Conservation (phyloP, 768 basidiomycete species). For the Mycena epipterygia region DNA sequence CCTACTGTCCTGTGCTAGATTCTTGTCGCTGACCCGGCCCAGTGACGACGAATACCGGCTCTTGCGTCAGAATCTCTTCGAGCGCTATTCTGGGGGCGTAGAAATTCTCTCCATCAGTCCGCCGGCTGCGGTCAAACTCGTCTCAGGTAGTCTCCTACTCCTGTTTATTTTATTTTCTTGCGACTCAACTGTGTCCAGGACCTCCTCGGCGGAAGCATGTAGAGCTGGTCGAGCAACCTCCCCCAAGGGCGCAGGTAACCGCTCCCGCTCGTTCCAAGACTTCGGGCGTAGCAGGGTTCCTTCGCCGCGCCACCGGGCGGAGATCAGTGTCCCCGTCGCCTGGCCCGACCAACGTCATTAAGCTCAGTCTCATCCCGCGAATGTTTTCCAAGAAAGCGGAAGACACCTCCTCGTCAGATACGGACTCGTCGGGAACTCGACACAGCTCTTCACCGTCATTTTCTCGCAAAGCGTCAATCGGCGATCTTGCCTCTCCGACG, state of each 20-base stretch:
- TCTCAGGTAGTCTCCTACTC: constrained; percentile 28
- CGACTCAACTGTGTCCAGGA: constrained; percentile 29
- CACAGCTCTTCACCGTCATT: constrained; percentile 26
- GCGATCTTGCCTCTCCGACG: not conserved
- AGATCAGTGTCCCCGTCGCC: constrained; percentile 32
- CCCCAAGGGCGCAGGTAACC: constrained; percentile 11
- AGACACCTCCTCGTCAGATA: constrained; percentile 45
- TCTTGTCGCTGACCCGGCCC: constrained; percentile 20
- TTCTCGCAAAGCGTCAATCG: constrained; percentile 12
- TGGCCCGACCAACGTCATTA: constrained; percentile 41
- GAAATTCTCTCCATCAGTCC: constrained; percentile 43
- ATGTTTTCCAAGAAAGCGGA: constrained; percentile 50
- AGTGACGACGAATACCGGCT: constrained; percentile 84
- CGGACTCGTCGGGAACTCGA: constrained; percentile 38
- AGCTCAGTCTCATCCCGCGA: constrained; percentile 48
- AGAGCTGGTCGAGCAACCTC: constrained; percentile 23
- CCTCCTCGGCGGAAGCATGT: constrained; percentile 41
- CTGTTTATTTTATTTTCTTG: constrained; percentile 13
- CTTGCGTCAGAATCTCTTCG: constrained; percentile 76
- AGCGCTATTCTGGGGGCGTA: constrained; percentile 61
- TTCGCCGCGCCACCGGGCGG: constrained; percentile 57
- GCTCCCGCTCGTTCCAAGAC: constrained; percentile 40
- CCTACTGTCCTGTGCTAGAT: not conserved
- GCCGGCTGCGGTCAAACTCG: constrained; percentile 42
- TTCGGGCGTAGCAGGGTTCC: constrained; percentile 49